phyloP scores from a whole-genome alignment of 768 basidiomycete genomes.

The Daedalea quercina region DNA sequence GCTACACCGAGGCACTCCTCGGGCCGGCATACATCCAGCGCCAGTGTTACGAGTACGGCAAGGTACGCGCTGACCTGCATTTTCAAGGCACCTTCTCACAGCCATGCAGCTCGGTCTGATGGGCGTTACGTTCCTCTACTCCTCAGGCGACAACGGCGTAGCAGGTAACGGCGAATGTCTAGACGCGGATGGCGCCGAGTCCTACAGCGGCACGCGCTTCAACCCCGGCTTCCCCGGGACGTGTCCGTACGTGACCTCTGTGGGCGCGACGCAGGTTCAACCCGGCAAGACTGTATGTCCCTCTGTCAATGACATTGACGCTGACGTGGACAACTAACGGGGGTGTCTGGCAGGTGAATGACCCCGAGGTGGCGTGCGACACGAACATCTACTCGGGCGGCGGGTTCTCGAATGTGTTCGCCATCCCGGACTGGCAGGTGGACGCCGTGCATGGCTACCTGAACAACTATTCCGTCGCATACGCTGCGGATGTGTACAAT shows the following conservation, averaged over 20 bases:
- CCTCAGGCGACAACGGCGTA: slow-evolving; percentile 38
- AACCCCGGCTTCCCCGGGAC: slow-evolving; percentile 37
- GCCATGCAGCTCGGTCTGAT: slow-evolving; percentile 20
- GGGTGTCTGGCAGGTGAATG: slow-evolving; percentile 14
- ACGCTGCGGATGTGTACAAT: slow-evolving; percentile 27
- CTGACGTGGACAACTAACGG: neutral
- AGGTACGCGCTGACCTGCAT: slow-evolving; percentile 9
- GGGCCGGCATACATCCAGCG: slow-evolving; percentile 30
- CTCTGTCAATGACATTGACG: neutral
- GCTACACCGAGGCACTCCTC: slow-evolving; percentile 28
- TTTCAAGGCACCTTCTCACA: neutral
- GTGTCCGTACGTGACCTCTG: slow-evolving; percentile 34
- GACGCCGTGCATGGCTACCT: slow-evolving; percentile 21
- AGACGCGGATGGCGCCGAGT: slow-evolving; percentile 13
- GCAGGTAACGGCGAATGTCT: slow-evolving; percentile 30
- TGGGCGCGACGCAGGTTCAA: slow-evolving; percentile 32
- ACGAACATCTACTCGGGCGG: slow-evolving; percentile 30
- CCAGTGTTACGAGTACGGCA: slow-evolving; percentile 40
- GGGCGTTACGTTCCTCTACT: slow-evolving; percentile 32
- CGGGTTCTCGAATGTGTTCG: slow-evolving; percentile 35
- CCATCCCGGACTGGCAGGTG: slow-evolving; percentile 29
- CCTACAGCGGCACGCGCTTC: slow-evolving; percentile 23
- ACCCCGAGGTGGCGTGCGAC: slow-evolving; percentile 31
- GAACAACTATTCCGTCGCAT: slow-evolving; percentile 25
- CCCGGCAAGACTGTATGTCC: slow-evolving; percentile 18